Conservation (phyloP, 2,329 filamentous ascomycete genomes). For the Trichoderma sp. region DNA sequence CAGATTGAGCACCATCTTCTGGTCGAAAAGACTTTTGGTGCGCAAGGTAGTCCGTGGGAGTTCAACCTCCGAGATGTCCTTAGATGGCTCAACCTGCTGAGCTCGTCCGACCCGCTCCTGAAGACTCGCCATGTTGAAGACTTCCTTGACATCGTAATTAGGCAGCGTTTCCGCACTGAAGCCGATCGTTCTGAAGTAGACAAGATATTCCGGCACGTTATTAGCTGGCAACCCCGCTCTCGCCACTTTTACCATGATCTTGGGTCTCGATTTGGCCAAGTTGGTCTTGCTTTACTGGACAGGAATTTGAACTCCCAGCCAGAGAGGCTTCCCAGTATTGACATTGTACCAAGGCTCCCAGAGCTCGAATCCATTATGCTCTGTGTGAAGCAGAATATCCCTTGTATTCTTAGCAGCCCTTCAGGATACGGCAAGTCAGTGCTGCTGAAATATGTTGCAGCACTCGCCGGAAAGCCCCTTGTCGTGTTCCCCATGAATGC, state of each 20-base stretch:
- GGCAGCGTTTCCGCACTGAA: conserved; percentile 78
- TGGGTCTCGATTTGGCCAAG: conserved; percentile 64
- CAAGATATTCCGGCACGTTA: conserved; percentile 63
- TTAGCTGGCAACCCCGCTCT: conserved; percentile 49
- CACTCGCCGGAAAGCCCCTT: conserved; percentile 69
- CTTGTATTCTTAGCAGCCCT: conserved; percentile 81
- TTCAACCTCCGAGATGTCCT: conserved; percentile 90
- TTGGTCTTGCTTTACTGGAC: conserved; percentile 70
- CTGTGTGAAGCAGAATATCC: conserved; percentile 81
- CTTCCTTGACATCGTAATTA: conserved; percentile 78
- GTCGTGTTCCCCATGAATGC: conserved; percentile 87
- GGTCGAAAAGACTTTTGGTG: conserved; percentile 55
- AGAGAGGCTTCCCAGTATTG: conserved; percentile 49
- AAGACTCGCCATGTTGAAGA: conserved; percentile 60
- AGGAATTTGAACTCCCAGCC: conserved; percentile 57
- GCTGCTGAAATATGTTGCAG: conserved; percentile 77
- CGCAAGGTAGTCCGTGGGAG: conserved; percentile 81
- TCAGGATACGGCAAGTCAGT: conserved; percentile 85
- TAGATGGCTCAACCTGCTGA: conserved; percentile 73
- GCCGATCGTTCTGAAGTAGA: conserved; percentile 65
- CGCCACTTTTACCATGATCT: conserved; percentile 73
- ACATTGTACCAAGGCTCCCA: conserved; percentile 56
- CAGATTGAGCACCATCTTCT: conserved; percentile 71
- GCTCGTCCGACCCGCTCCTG: conserved; percentile 55
- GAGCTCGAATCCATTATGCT: conserved; percentile 84